Conservation (phyloP, 495 filamentous ascomycete genomes). For the Xanthoparmelia taractica region DNA sequence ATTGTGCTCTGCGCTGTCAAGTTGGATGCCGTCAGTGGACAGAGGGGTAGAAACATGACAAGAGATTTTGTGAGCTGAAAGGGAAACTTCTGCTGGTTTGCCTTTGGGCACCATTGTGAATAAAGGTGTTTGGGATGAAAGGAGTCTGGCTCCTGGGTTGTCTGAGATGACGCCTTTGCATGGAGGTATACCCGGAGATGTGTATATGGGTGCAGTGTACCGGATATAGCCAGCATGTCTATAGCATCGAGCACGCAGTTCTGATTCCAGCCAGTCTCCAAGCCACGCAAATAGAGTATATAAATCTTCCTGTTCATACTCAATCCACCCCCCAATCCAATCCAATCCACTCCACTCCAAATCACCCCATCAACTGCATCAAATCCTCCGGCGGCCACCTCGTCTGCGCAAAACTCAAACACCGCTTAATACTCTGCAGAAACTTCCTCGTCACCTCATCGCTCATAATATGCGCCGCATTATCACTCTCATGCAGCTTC, state of each 20-base stretch:
- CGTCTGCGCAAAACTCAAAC: slow-evolving; percentile 91
- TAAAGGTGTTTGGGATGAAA: too few relatives aligned
- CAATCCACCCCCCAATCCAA: neutral
- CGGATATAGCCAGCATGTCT: neutral
- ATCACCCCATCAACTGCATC: slow-evolving; percentile 90
- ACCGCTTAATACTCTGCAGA: slow-evolving; percentile 94
- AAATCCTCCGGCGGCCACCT: slow-evolving; percentile 92
- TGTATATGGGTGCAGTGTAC: neutral
- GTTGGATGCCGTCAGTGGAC: slow-evolving; percentile 63
- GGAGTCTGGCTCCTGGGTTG: neutral
- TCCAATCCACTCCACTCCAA: too few relatives aligned
- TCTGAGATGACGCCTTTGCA: neutral
- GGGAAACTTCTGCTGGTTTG: neutral
- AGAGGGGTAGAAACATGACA: slow-evolving; percentile 59
- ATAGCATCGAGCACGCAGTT: neutral
- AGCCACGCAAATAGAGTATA: neutral
- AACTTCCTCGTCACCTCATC: slow-evolving; percentile 94
- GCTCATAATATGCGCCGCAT: slow-evolving; percentile 91
- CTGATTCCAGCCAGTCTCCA: neutral
- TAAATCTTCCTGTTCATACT: neutral
- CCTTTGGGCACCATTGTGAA: neutral
- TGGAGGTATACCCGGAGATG: neutral
- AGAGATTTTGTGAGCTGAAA: slow-evolving; percentile 53
- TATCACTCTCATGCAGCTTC: slow-evolving; percentile 82
- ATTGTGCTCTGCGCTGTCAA: slow-evolving; percentile 73